Evolutionary conservation across 345 rosid species (phyloP).

Genomic region (Trapa bicornis): DNA sequence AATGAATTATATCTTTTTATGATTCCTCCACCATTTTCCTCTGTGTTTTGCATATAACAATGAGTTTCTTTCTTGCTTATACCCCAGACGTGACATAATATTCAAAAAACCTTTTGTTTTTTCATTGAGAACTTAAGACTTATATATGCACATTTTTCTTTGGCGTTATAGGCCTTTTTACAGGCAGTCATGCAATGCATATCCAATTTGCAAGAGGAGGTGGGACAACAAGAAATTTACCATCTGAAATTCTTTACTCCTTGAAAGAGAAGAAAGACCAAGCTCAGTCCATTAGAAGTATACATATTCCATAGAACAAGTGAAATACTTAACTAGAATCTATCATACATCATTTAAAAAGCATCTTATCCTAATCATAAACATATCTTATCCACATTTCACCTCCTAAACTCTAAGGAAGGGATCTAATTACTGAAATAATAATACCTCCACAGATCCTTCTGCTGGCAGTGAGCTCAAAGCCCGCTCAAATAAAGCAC

Average conservation of each 20-base stretch:
- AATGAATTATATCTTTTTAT: background rate
- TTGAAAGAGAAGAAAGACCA: background rate
- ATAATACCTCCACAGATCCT: slow-evolving; percentile 73
- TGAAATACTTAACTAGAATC: background rate
- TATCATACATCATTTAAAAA: background rate
- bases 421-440: background rate
- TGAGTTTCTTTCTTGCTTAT: background rate
- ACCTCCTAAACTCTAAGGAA: background rate
- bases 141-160: background rate
- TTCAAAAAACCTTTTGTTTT: background rate
- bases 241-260: background rate
- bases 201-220: background rate
- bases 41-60: background rate
- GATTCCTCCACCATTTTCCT: background rate
- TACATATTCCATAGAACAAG: background rate
- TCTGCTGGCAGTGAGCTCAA: slow-evolving; percentile 78
- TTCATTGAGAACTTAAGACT: background rate
- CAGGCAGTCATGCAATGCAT: background rate
- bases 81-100: background rate
- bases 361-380: background rate
- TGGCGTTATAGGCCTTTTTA: background rate
- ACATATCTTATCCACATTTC: background rate
- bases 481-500: slow-evolving; percentile 92
- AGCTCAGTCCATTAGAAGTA: background rate
- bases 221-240: background rate